Evolutionary conservation across 306 rosid genomes (phyloP), one percentile per base, ranked within the genome.

Genomic region (Pterocarpus santalinus): DNA sequence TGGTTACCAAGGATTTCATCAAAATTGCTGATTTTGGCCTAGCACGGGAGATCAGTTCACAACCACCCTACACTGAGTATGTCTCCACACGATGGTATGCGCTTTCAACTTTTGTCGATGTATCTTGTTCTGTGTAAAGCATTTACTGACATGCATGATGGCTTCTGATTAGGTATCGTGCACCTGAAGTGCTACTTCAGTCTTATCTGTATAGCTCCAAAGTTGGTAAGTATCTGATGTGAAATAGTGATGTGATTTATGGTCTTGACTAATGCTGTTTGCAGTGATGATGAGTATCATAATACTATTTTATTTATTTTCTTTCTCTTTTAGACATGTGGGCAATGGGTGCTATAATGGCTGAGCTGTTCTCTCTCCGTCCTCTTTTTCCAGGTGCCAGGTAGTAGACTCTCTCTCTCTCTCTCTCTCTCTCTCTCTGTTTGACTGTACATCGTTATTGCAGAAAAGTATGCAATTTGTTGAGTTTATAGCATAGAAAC

Each of bases 341-440:
- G 99, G 99, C 99, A 69, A 96, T 96, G 99, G 99, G 99, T 74
- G 99, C 99, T 81, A 96, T 96, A 72, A 92, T 96, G 94, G 94
- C 98, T 4, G 99, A 96, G 87, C 86, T 96, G 86, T 86, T 93
- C 69, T 80, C 94, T 65, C 98, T 93, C 32, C 97, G 98, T 61
- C 99, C 99, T 73, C 92, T 96, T 51, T 96, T 96, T 75, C 99
- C 99, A 0, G 99, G 99, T 28, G 84, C 73, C 63, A 96, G 98
- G 99, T 96, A 90, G 58, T 53, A 32, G 28, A 22, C 8, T 43
- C 52, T 36, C 8, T 57, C 65, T 7, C 58, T 0, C 34, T 36
- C 8, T 57, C 65, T 7, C 58, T 0, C 34, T 38, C 11, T 57
- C 65, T 30, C 57, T 1, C 22, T 47, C 28, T 28, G 44, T 47